Evolutionary conservation across 768 basidiomycete genomes (phyloP).

Genomic region (Rubroboletus pulcherrimus): DNA sequence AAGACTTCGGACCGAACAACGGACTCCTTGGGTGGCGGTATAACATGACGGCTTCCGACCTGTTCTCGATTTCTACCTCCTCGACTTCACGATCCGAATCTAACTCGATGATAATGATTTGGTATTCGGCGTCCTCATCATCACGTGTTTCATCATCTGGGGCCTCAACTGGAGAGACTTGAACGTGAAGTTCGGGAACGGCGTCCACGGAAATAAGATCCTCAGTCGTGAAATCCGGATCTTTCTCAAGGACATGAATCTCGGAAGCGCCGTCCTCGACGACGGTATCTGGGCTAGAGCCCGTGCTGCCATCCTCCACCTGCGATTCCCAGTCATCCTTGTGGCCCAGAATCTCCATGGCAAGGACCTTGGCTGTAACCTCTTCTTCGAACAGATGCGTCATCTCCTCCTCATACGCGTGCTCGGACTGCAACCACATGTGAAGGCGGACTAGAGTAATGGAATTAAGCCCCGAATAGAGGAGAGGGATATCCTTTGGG

Average conservation of each 20-base stretch:
- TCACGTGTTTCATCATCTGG: neutral
- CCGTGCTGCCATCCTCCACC: neutral
- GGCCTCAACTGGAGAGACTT: neutral
- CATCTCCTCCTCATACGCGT: slow-evolving; percentile 31
- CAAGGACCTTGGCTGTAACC: slow-evolving; percentile 28
- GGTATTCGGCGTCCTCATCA: neutral
- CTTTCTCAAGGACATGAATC: slow-evolving; percentile 6
- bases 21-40: slow-evolving; percentile 8
- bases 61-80: neutral
- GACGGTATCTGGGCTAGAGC: slow-evolving; percentile 9
- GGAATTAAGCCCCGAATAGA: slow-evolving; percentile 32
- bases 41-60: neutral
- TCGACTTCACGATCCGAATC: neutral
- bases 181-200: neutral
- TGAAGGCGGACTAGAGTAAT: slow-evolving; percentile 28
- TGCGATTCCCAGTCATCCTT: neutral
- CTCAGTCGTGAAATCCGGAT: neutral
- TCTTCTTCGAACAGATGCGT: slow-evolving; percentile 31
- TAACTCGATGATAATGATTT: slow-evolving; percentile 7
- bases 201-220: neutral
- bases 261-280: slow-evolving; percentile 10
- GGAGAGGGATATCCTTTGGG: slow-evolving; percentile 32
- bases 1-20: slow-evolving; percentile 4
- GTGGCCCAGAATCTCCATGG: slow-evolving; percentile 25
- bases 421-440: slow-evolving; percentile 32